phyloP scores from a whole-genome alignment of 148 eudicot genomes.

The Vaccinium darrowii region DNA sequence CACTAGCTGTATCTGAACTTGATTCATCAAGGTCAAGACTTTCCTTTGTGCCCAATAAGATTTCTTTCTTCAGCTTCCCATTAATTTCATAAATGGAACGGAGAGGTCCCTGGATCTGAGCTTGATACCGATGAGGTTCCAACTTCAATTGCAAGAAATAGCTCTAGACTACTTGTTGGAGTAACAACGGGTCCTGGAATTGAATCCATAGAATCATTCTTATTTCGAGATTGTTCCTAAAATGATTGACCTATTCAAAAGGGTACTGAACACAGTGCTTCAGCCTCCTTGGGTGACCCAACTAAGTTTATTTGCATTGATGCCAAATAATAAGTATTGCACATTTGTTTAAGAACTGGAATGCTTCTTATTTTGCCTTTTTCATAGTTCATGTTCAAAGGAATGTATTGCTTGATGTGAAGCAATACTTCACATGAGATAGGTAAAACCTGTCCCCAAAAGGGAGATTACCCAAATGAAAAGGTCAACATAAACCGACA shows the following conservation, averaged over 20 bases:
- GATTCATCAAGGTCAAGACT: conserved; percentile 39
- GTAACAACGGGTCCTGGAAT: conserved; percentile 72
- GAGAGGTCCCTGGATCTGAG: conserved; percentile 81
- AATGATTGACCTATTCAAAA: conserved; percentile 27
- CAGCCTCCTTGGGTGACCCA: conserved; percentile 61
- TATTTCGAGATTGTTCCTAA: conserved; percentile 21
- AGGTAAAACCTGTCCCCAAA: no score
- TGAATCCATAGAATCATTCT: conserved; percentile 27
- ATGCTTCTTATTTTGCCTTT: no score
- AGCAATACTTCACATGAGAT: no score
- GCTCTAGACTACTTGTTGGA: conserved; percentile 87
- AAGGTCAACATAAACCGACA: no score
- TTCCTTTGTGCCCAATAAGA: conserved; percentile 32
- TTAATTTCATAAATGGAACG: conserved; percentile 49
- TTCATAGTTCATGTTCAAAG: no score
- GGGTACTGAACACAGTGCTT: conserved; percentile 24
- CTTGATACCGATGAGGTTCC: conserved; percentile 92
- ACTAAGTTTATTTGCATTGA: conserved; percentile 44
- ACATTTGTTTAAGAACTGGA: no score
- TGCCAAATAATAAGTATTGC: no score
- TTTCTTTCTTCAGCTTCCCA: conserved; percentile 46
- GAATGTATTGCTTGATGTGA: no score
- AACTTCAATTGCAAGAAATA: conserved; percentile 77
- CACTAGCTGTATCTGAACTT: conserved; percentile 70
- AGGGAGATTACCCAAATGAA: no score